Evolutionary conservation across 306 rosid species (phyloP).

Genomic region (Vigna hirtella): DNA sequence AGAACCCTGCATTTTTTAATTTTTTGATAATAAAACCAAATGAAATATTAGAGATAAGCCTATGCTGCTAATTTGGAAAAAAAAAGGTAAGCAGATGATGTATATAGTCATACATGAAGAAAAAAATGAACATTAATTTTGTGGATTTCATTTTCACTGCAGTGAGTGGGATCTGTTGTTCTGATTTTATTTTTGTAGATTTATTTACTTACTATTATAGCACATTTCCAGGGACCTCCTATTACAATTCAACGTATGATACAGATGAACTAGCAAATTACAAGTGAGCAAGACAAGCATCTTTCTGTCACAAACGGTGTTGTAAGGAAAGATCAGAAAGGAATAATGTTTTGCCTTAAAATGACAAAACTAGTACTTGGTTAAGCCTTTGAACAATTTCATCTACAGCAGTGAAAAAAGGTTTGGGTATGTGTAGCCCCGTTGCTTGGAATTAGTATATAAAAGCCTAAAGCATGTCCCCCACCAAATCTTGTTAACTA

Average conservation of each 20-base stretch:
- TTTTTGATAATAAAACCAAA: conserved; percentile 30
- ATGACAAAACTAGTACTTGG: neutral
- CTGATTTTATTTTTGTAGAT: neutral
- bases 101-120: neutral
- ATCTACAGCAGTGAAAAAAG: neutral
- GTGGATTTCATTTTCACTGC: neutral
- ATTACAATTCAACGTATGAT: neutral
- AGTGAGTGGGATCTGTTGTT: too few relatives aligned
- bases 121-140: neutral
- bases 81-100: neutral
- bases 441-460: neutral
- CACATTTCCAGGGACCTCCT: neutral
- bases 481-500: neutral
- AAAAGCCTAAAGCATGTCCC: conserved; percentile 2
- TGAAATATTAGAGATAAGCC: conserved; percentile 25
- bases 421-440: conserved; percentile 15
- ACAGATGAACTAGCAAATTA: neutral
- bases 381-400: neutral
- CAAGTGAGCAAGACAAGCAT: neutral
- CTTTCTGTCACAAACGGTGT: neutral
- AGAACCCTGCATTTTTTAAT: conserved; percentile 59
- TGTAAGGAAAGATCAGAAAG: neutral
- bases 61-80: conserved; percentile 17
- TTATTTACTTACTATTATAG: neutral
- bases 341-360: neutral